Base-by-base conservation (phyloP, 2,329 filamentous ascomycete genomes). In the Karstenula rhodostoma region DNA sequence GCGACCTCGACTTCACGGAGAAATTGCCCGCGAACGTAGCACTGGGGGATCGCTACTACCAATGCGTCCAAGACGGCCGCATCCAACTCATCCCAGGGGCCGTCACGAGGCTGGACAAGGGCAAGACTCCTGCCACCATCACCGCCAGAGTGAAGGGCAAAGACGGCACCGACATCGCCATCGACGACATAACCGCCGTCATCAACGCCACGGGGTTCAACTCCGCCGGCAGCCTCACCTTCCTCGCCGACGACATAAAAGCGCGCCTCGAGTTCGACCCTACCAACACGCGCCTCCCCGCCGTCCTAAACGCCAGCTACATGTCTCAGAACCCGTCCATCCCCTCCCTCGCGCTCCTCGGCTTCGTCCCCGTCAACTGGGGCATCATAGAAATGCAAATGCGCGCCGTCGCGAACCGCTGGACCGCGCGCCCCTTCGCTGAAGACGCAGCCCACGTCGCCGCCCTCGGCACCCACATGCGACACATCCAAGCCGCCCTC, bases 331-430 rank as follows among this genome's bases (percentile, higher is more conserved):
- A 90, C 58, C 84, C 84, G 2, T 89, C 86, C 5, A 75, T 92
- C 0, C 84, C 88, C 0, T 84, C 85, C 13, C 78, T 94, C 0
- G 90, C 90, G 0, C 92, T 94, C 67, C 88, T 93, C 1, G 91
- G 91, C 1, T 91, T 92, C 76, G 85, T 91, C 55, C 89, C 89
- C 0, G 90, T 91, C 0, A 94, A 92, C 73, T 94, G 91, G 91
- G 90, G 90, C 0, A 87, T 92, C 0, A 91, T 93, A 83, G 91
- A 94, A 74, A 92, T 93, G 90, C 91, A 94, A 77, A 88, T 90
- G 2, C 84, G 90, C 1, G 85, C 90, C 62, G 78, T 93, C 6
- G 81, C 87, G 0, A 75, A 82, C 12, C 56, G 51, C 32, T 58
- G 57, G 51, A 10, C 55, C 54, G n/a, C 48, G 56, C 37, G 58